Percentiles rank a stretch among this genome's conserved stretches.
Conservation (phyloP, 1,284 basidiomycete species). For the Butyriboletus appendiculatus region DNA sequence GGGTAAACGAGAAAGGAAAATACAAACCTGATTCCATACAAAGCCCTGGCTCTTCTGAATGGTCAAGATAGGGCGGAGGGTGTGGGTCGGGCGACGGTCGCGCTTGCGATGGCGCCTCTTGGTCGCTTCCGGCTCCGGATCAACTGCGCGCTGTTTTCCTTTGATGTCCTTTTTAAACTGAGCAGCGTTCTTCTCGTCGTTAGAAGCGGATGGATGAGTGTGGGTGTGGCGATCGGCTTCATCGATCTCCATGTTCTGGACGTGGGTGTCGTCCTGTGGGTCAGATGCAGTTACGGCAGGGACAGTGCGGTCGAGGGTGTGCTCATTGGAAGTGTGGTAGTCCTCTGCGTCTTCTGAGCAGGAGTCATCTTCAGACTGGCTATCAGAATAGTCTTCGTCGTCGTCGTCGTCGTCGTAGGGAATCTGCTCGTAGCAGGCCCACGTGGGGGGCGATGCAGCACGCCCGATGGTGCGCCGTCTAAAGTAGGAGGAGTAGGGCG, state of each 20-base stretch:
- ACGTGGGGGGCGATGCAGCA: constrained; percentile 77
- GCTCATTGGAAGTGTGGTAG: constrained; percentile 39
- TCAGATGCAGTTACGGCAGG: constrained; percentile 29
- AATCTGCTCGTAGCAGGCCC: constrained; percentile 87
- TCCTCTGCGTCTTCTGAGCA: constrained; percentile 75
- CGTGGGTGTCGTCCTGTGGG: constrained; percentile 37
- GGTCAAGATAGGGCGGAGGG: constrained; percentile 76
- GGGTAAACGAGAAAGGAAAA: background rate
- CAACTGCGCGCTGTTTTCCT: constrained; percentile 75
- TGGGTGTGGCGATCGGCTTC: constrained; percentile 30
- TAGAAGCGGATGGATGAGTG: background rate
- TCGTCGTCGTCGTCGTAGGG: constrained; percentile 51
- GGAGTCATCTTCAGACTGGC: constrained; percentile 52
- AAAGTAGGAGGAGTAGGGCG: constrained; percentile 58
- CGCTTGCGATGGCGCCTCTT: constrained; percentile 55
- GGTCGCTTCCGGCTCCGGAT: constrained; percentile 48
- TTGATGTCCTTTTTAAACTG: constrained; percentile 62
- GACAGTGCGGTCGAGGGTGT: constrained; percentile 20
- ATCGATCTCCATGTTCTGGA: constrained; percentile 64
- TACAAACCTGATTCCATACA: constrained; percentile 80
- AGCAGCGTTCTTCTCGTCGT: constrained; percentile 38
- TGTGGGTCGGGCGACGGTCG: constrained; percentile 55
- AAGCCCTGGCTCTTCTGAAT: constrained; percentile 85
- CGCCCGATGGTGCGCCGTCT: constrained; percentile 72
- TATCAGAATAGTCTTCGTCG: constrained; percentile 43